Evolutionary conservation across 352 stramenopile species (phyloP).

Genomic region (Pythium sukuiense): DNA sequence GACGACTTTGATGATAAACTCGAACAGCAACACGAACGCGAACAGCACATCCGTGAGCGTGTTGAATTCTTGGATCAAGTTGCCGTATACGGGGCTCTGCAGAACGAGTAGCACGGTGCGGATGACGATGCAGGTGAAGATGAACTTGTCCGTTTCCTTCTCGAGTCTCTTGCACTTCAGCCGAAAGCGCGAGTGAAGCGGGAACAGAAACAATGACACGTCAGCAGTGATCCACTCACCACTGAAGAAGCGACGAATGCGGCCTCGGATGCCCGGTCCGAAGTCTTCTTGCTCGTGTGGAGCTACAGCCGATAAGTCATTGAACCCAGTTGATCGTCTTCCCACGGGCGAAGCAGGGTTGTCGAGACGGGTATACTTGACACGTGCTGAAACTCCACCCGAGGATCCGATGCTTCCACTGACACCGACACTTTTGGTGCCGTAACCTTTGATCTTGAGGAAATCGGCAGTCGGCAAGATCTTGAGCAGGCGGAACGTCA

Average conservation of each 20-base stretch:
- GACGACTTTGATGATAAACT: conserved; percentile 85
- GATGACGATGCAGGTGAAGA: conserved; percentile 79
- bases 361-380: conserved; percentile 31
- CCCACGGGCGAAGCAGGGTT: conserved; percentile 10
- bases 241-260: conserved; percentile 55
- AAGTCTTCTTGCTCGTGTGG: conserved; percentile 13
- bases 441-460: conserved; percentile 64
- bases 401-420: conserved; percentile 3
- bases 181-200: conserved; percentile 64
- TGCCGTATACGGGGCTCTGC: conserved; percentile 76
- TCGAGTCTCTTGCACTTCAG: conserved; percentile 68
- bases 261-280: conserved; percentile 22
- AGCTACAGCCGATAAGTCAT: neutral
- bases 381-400: conserved; percentile 17
- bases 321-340: conserved; percentile 1
- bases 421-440: conserved; percentile 17
- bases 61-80: conserved; percentile 80
- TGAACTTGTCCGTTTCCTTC: conserved; percentile 85
- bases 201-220: conserved; percentile 78
- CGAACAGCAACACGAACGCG: conserved; percentile 69
- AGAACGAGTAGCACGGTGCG: conserved; percentile 73
- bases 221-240: conserved; percentile 77
- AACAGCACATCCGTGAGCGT: conserved; percentile 73
- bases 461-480: conserved; percentile 69
- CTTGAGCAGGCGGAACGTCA: conserved; percentile 58